Evolutionary conservation across 2,329 filamentous ascomycete species (phyloP).

Genomic region (Cordyceps farinosa): DNA sequence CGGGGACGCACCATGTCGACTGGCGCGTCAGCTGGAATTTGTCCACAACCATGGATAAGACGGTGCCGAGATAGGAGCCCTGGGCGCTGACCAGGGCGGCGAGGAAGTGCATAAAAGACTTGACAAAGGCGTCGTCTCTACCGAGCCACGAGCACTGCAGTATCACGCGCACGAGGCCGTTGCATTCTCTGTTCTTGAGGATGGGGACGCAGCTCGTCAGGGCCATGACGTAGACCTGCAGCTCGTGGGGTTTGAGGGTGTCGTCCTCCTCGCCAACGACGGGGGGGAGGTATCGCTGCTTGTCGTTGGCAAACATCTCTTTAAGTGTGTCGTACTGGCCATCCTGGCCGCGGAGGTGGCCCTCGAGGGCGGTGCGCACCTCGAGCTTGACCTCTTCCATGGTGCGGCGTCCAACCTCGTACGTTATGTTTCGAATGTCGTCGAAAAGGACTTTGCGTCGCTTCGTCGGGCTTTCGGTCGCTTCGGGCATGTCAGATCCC

Average conservation of each 20-base stretch:
- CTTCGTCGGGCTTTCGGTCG: slow-evolving; percentile 46
- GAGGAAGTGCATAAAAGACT: slow-evolving; percentile 65
- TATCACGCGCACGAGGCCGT: slow-evolving; percentile 55
- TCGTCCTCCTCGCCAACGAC: slow-evolving; percentile 46
- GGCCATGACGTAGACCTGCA: slow-evolving; percentile 60
- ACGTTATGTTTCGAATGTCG: slow-evolving; percentile 53
- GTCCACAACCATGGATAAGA: slow-evolving; percentile 76
- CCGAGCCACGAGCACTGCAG: slow-evolving; percentile 63
- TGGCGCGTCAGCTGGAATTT: slow-evolving; percentile 61
- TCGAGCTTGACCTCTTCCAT: slow-evolving; percentile 54
- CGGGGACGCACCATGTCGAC: slow-evolving; percentile 45
- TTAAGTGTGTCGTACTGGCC: slow-evolving; percentile 61
- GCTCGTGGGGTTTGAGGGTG: slow-evolving; percentile 49
- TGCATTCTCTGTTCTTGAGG: slow-evolving; percentile 55
- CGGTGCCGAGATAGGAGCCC: slow-evolving; percentile 68
- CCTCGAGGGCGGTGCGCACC: slow-evolving; percentile 54
- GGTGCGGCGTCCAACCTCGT: slow-evolving; percentile 50
- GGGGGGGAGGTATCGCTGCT: slow-evolving; percentile 37
- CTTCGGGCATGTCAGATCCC: slow-evolving; percentile 37
- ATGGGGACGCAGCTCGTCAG: slow-evolving; percentile 59
- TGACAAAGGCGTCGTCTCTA: slow-evolving; percentile 61
- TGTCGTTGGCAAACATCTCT: slow-evolving; percentile 53
- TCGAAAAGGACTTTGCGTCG: slow-evolving; percentile 57
- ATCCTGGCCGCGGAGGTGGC: slow-evolving; percentile 54
- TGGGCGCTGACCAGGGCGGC: slow-evolving; percentile 77